Percentiles rank a stretch among this genome's conserved stretches.
Conservation (phyloP, 768 basidiomycete species). For the Hebeloma cylindrosporum region DNA sequence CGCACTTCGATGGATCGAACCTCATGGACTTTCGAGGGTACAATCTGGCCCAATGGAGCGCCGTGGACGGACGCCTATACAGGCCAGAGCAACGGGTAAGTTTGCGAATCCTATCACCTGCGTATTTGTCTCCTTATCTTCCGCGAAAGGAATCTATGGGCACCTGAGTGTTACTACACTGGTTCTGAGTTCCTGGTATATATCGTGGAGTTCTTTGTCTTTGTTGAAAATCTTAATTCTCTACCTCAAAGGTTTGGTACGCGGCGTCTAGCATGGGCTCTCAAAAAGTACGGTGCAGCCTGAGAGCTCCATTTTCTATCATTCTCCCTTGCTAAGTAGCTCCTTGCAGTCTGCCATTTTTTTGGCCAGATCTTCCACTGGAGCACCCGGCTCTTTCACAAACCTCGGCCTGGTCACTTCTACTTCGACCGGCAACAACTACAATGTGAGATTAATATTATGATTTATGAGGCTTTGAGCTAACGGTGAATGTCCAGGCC, state of each 20-base stretch:
- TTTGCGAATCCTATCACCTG: neutral
- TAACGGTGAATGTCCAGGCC: conserved; percentile 32
- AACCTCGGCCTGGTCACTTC: conserved; percentile 50
- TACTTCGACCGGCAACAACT: conserved; percentile 36
- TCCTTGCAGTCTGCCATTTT: conserved; percentile 49
- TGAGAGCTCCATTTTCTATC: conserved; percentile 15
- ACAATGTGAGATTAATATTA: conserved; percentile 42
- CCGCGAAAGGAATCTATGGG: conserved; percentile 37
- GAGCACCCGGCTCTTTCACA: conserved; percentile 42
- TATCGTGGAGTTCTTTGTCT: neutral
- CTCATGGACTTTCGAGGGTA: conserved; percentile 45
- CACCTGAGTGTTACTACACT: conserved; percentile 36
- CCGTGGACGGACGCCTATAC: conserved; percentile 51
- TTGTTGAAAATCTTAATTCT: neutral
- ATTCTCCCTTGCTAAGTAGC: conserved; percentile 12
- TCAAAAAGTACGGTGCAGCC: conserved; percentile 46
- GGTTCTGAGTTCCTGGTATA: conserved; percentile 30
- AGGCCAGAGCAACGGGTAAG: conserved; percentile 44
- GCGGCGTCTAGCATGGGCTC: conserved; percentile 55
- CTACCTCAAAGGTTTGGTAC: conserved; percentile 45
- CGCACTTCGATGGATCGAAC: conserved; percentile 49
- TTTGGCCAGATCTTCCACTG: conserved; percentile 52
- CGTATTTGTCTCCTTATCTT: neutral
- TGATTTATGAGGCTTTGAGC: neutral
- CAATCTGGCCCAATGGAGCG: conserved; percentile 51